A percentile compares a stretch with the other conserved stretches of the same genome.
These are phyloP conservation scores for Acacia melanoxylon DNA, from an alignment of 306 rosid genomes.

Conservation along the genomic window DNA sequence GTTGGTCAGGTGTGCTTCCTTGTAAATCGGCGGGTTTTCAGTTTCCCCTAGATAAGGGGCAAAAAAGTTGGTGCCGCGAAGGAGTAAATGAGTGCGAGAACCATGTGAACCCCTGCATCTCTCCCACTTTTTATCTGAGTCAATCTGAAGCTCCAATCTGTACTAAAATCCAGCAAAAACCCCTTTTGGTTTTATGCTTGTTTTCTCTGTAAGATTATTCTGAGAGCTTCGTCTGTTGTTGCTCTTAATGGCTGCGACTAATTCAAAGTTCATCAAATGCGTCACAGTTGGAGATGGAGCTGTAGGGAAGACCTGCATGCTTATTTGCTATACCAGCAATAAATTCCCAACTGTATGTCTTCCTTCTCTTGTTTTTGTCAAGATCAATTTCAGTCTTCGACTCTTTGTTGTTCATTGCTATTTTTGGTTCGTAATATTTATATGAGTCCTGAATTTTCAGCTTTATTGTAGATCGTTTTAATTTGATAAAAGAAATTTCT, in stretches of 20 bases:
- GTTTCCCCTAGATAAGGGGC: neutral
- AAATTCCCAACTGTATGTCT: slow-evolving; percentile 79
- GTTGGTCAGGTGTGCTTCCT: neutral
- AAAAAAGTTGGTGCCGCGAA: slow-evolving; percentile 36
- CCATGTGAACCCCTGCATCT: slow-evolving; percentile 60
- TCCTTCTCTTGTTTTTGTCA: neutral
- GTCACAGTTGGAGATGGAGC: slow-evolving; percentile 95
- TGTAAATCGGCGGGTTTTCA: neutral
- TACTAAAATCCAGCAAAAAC: slow-evolving; percentile 39
- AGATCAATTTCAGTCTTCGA: slow-evolving; percentile 33
- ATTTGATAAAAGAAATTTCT: slow-evolving; percentile 5
- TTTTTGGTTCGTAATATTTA: neutral
- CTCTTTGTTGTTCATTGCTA: slow-evolving; percentile 5
- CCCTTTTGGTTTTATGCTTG: neutral
- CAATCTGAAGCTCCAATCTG: slow-evolving; percentile 46
- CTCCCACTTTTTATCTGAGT: slow-evolving; percentile 36
- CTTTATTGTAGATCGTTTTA: slow-evolving; percentile 27
- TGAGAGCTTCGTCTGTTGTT: slow-evolving; percentile 27
- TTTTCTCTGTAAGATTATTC: neutral
- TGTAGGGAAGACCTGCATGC: slow-evolving; percentile 95
- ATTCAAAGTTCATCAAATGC: slow-evolving; percentile 88
- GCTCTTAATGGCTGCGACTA: slow-evolving; percentile 71
- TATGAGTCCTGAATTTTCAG: slow-evolving; percentile 38
- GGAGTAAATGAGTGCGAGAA: slow-evolving; percentile 58
- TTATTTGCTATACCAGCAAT: slow-evolving; percentile 89